These are phyloP conservation scores for Macadamia tetraphylla DNA, from an alignment of 164 flowering plant species.

Conservation along the genomic window DNA sequence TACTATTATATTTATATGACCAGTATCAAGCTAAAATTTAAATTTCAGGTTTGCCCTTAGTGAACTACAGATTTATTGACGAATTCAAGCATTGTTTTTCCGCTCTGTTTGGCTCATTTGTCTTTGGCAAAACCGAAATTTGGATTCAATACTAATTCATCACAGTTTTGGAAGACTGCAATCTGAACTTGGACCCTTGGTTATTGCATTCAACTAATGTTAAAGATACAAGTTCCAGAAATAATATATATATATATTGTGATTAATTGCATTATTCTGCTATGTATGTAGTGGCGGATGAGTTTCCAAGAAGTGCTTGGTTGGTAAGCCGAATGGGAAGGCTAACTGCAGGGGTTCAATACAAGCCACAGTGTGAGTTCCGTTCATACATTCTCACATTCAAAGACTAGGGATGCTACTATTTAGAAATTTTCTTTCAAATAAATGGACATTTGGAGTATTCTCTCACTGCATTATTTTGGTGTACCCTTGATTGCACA, in stretches of 20 bases:
- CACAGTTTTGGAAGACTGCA: neutral
- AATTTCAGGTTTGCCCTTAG: neutral
- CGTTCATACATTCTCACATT: neutral
- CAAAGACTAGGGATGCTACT: neutral
- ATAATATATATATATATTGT: neutral
- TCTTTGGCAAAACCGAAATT: neutral
- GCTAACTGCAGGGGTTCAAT: conserved; percentile 80
- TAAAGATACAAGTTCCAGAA: neutral
- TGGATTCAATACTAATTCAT: no score
- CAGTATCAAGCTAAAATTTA: neutral
- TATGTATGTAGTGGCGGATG: conserved; percentile 37
- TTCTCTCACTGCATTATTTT: neutral
- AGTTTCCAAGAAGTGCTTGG: conserved; percentile 76
- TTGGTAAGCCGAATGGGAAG: conserved; percentile 84
- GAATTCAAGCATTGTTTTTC: no score
- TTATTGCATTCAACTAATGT: neutral
- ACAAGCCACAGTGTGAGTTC: conserved; percentile 69
- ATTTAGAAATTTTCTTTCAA: neutral
- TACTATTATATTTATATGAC: neutral
- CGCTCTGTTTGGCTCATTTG: neutral
- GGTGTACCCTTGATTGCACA: neutral
- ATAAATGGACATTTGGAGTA: neutral
- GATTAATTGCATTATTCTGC: neutral
- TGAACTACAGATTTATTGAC: no score
- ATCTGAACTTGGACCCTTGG: neutral